phyloP scores from a whole-genome alignment of 257 asterid genomes.

The Rhazya stricta region DNA sequence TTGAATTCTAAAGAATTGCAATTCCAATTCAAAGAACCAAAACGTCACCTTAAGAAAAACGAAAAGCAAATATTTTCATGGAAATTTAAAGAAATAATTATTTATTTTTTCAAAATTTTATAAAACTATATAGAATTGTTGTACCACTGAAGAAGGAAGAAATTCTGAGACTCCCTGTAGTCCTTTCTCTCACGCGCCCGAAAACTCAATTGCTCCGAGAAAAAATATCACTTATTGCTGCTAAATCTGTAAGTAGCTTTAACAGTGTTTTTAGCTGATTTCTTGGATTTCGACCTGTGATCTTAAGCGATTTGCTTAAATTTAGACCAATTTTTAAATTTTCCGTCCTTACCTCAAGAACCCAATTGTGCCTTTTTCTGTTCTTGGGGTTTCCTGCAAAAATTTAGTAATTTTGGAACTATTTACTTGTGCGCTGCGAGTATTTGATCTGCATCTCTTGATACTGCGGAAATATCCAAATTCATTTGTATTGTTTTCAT shows the following conservation, averaged over 20 bases:
- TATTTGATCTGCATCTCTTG: conserved; percentile 15
- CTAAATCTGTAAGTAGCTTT: conserved; percentile 9
- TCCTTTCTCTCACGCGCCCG: neutral
- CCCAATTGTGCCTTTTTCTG: neutral
- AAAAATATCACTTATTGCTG: neutral
- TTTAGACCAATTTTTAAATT: neutral
- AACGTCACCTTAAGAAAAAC: no score
- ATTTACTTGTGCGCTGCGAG: neutral
- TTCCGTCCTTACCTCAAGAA: neutral
- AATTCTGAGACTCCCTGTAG: neutral
- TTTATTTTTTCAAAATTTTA: no score
- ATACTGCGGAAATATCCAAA: conserved; percentile 1
- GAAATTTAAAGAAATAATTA: no score
- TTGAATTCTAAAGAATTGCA: no score
- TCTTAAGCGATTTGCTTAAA: neutral
- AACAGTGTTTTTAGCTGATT: neutral
- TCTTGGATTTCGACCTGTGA: neutral
- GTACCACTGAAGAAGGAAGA: neutral
- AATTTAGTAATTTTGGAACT: neutral
- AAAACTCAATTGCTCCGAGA: neutral
- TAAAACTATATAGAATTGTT: neutral
- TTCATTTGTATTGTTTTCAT: conserved; percentile 11
- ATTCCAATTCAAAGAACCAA: no score
- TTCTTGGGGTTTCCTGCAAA: neutral
- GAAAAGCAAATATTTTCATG: no score